Evolutionary conservation across 768 basidiomycete species (phyloP).

Genomic region (Pisolithus orientalis): DNA sequence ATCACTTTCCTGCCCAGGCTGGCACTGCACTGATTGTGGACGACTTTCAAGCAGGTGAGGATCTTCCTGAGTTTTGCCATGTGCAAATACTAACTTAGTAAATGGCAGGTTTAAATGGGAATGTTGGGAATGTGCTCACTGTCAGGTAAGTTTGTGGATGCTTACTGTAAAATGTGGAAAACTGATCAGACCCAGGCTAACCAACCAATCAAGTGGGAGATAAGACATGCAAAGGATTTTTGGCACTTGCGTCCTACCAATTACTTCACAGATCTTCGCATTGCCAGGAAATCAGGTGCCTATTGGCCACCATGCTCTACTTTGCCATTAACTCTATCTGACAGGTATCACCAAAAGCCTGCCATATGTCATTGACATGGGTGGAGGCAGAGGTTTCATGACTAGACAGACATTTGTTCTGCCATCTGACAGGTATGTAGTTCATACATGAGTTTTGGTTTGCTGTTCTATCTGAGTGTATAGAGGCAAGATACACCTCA

Average conservation of each 20-base stretch:
- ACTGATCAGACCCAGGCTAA: conserved; percentile 8
- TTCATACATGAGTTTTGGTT: not conserved
- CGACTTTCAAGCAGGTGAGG: conserved; percentile 67
- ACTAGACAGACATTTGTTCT: conserved; percentile 43
- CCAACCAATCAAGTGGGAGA: conserved; percentile 4
- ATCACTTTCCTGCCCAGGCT: conserved; percentile 50
- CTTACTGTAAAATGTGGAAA: not conserved
- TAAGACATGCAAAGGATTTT: conserved; percentile 31
- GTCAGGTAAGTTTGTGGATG: conserved; percentile 37
- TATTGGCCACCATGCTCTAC: not conserved
- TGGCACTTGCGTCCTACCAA: conserved; percentile 26
- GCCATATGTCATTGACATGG: conserved; percentile 15
- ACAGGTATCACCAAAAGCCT: conserved; percentile 15
- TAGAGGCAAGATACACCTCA: conserved; percentile 59
- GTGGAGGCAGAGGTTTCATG: conserved; percentile 15
- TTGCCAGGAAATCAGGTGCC: conserved; percentile 24
- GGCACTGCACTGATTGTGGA: conserved; percentile 65
- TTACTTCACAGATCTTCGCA: conserved; percentile 21
- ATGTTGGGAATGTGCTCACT: conserved; percentile 61
- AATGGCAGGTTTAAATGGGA: conserved; percentile 62
- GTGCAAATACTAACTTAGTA: conserved; percentile 1
- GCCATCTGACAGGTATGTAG: conserved; percentile 39
- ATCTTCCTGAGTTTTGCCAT: not conserved
- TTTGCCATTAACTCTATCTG: not conserved
- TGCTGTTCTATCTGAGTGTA: not conserved